phyloP scores from a whole-genome alignment of 1,139 yeast genomes.

The Taphrina pruni region DNA sequence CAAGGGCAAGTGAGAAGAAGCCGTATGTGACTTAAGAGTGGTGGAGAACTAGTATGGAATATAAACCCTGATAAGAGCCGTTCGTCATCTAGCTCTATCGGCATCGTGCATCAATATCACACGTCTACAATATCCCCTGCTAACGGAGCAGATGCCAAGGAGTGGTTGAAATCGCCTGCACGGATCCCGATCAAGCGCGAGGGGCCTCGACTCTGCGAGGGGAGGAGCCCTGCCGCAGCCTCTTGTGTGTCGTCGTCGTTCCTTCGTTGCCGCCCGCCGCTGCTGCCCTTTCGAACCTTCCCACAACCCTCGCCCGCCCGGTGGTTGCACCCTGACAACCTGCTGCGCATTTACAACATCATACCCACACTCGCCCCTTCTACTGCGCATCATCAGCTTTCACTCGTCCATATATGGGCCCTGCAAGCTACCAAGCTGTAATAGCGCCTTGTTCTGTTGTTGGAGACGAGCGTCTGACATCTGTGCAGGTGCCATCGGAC shows the following conservation, averaged over 20 bases:
- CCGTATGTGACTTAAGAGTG: too few species aligned
- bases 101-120: too few species aligned
- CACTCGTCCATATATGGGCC: not conserved
- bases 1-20: too few species aligned
- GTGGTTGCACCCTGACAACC: not conserved
- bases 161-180: too few species aligned
- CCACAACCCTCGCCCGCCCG: too few species aligned
- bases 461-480: not conserved
- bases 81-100: too few species aligned
- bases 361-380: not conserved
- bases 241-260: slow-evolving; percentile 3
- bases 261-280: not conserved
- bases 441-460: not conserved
- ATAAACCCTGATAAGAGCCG: too few species aligned
- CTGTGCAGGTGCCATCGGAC: slow-evolving; percentile 4
- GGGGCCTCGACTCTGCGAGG: not conserved
- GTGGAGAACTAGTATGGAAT: too few species aligned
- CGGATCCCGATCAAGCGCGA: too few species aligned
- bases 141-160: too few species aligned
- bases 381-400: not conserved
- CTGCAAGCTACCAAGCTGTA: slow-evolving; percentile 5
- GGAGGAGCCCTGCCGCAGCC: slow-evolving; percentile 11
- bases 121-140: too few species aligned
- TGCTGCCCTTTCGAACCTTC: not conserved
- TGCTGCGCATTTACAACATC: slow-evolving; percentile 8